phyloP scores from a whole-genome alignment of 1,284 basidiomycete genomes.

The Sanghuangporus baumii region DNA sequence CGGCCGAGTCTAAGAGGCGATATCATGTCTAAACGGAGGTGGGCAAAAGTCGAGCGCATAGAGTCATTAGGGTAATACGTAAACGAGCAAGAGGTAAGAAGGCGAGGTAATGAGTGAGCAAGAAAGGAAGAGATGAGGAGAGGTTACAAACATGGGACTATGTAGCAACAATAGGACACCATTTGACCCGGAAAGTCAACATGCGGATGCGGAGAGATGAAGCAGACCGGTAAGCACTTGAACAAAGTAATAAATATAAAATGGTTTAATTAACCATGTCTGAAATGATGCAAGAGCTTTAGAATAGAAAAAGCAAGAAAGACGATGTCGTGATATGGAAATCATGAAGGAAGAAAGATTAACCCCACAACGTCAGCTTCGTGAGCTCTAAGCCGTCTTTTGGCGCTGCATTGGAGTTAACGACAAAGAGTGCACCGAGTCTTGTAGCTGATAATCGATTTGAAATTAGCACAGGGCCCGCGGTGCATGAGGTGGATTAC shows the following conservation, averaged over 20 bases:
- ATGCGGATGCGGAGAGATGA: background rate
- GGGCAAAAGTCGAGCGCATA: background rate
- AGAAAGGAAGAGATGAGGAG: background rate
- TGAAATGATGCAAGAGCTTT: background rate
- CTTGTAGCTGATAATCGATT: conserved; percentile 32
- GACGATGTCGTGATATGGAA: background rate
- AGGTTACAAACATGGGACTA: background rate
- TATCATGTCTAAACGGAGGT: conserved; percentile 1
- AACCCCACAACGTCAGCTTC: conserved; percentile 44
- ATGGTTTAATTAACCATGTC: background rate
- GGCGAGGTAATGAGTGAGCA: background rate
- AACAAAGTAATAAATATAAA: conserved; percentile 1
- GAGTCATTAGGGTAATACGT: background rate
- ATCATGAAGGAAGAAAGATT: conserved; percentile 13
- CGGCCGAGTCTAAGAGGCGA: background rate
- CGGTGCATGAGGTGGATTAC: conserved; percentile 17
- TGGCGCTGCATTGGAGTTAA: conserved; percentile 26
- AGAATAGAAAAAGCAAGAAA: background rate
- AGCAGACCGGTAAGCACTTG: background rate
- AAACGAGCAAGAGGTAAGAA: background rate
- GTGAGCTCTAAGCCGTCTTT: conserved; percentile 32
- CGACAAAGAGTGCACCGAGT: conserved; percentile 43
- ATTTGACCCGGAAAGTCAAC: background rate
- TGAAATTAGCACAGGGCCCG: conserved; percentile 9
- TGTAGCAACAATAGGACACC: background rate